A percentile compares a stretch with the other conserved stretches of the same genome.
Evolutionary conservation across 2,329 filamentous ascomycete species (phyloP).

Genomic region (Fusarium euwallaceae): DNA sequence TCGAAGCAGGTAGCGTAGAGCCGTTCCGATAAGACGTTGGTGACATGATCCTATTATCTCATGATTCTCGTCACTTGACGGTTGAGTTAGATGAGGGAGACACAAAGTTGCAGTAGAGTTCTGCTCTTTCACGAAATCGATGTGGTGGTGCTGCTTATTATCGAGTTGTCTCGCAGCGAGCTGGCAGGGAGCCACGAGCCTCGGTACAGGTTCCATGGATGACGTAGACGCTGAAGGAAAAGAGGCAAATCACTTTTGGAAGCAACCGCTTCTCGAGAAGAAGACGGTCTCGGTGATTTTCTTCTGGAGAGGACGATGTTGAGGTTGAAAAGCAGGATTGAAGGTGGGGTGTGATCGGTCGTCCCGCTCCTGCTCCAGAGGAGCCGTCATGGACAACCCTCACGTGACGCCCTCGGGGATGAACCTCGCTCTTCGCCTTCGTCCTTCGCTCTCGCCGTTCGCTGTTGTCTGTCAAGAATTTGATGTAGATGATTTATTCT

Average conservation of each 20-base stretch:
- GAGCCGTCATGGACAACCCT: not conserved
- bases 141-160: not conserved
- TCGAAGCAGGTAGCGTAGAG: not conserved
- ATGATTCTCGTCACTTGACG: slow-evolving; percentile 16
- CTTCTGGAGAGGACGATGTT: not conserved
- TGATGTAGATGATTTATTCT: not conserved
- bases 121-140: not conserved
- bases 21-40: not conserved
- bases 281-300: not conserved
- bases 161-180: not conserved
- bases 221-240: not conserved
- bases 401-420: slow-evolving; percentile 22
- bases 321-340: slow-evolving; percentile 1
- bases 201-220: not conserved
- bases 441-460: not conserved
- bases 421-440: not conserved
- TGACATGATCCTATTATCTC: not conserved
- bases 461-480: not conserved
- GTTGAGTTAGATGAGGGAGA: not conserved
- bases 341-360: slow-evolving; percentile 17
- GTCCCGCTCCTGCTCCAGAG: not conserved
- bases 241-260: fast-evolving
- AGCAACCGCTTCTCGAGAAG: not conserved
- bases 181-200: not conserved
- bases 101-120: not conserved